Percentiles rank a stretch among this genome's conserved stretches.
Evolutionary conservation across 768 basidiomycete species (phyloP).

Genomic region (Naganishia vishniacii): DNA sequence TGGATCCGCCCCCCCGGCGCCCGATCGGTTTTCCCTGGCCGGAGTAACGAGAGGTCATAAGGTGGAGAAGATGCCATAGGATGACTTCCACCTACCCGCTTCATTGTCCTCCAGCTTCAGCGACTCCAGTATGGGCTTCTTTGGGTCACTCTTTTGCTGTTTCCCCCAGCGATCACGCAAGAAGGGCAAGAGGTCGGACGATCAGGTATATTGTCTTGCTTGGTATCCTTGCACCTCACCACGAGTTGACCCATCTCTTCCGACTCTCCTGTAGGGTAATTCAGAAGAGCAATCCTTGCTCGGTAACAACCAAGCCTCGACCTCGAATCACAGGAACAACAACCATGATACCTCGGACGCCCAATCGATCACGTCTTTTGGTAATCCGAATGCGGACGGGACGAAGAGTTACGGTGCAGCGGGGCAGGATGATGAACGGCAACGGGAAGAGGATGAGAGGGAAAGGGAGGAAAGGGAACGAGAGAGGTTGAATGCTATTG

Average conservation of each 20-base stretch:
- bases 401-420: slow-evolving; percentile 6
- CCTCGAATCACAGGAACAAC: slow-evolving; percentile 1
- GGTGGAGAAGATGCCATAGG: too few relatives aligned
- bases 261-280: neutral
- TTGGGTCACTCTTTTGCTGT: slow-evolving; percentile 18
- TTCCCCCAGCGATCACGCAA: slow-evolving; percentile 12
- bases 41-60: too few relatives aligned
- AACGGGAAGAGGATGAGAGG: slow-evolving; percentile 5
- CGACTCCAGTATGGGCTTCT: neutral
- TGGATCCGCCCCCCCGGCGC: too few relatives aligned
- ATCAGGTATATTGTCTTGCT: neutral
- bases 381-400: neutral
- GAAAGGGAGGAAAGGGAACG: slow-evolving; percentile 15
- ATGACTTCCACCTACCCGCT: too few relatives aligned
- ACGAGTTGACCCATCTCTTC: too few relatives aligned
- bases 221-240: too few relatives aligned
- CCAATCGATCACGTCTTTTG: slow-evolving; percentile 16
- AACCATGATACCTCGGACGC: slow-evolving; percentile 3
- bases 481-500: slow-evolving; percentile 15
- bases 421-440: neutral
- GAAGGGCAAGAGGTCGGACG: slow-evolving; percentile 15
- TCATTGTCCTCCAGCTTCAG: neutral
- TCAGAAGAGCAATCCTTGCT: slow-evolving; percentile 6
- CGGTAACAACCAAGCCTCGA: neutral
- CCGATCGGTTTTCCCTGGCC: too few relatives aligned